Evolutionary conservation across 169 alveolate genomes (phyloP), one percentile per base, ranked within the genome.

Genomic region (Theileria equi): DNA sequence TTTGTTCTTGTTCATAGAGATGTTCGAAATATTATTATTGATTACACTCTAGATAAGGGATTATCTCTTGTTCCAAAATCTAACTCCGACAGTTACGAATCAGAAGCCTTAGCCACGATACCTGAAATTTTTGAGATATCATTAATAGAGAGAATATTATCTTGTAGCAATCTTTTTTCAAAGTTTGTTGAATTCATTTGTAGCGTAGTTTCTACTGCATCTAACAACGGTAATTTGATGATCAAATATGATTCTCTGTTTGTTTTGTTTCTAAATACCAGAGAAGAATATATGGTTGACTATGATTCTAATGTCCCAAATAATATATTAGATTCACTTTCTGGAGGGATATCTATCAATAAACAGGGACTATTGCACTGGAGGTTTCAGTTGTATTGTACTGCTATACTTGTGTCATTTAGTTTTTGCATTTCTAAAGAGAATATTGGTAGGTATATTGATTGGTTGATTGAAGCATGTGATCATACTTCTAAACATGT

Each of bases 151-250:
- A 47, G 34, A 2, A 54, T 67, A 21, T 48, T 5, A 7, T 13
- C 34, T 29, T 17, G 8, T 16, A 35, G 21, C 0, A 8, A 8
- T n/a, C 55, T 55, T n/a, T 29, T 74, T 50, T 43, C 34, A 32
- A 53, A 63, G 79, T 63, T 62, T 16, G 43, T 67, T 58, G n/a
- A 28, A 35, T 57, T 74, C 57, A 13, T 74, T 6, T 47, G 28
- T 10, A 45, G 59, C 1, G 72, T 64, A 7, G 67, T 74, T 2
- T 28, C 61, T 8, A 44, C 61, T 3, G 64, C 79, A 1, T 61
- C 61, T 5, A 74, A 64, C 55, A 74, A 64, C 32, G 84, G 65
- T 41, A 54, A 62, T 8, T 53, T 74, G 53, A 64, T 74, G 64
- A 54, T 28, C 63, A 74, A 74, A 58, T 74, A 54, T 54, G 84